phyloP scores from a whole-genome alignment of 2,329 filamentous ascomycete species.

The Rachicladosporium sp. region DNA sequence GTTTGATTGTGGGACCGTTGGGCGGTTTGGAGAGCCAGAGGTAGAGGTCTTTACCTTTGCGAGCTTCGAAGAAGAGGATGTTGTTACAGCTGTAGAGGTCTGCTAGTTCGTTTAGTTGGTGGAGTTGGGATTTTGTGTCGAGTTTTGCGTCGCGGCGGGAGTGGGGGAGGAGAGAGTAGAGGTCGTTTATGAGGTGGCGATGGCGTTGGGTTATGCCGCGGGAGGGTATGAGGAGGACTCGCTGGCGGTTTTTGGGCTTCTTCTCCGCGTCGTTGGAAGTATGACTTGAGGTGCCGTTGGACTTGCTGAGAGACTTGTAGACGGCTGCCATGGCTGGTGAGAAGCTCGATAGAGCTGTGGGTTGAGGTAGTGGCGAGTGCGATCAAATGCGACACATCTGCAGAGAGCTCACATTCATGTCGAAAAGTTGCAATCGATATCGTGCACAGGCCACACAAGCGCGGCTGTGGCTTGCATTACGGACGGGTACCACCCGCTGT shows the following conservation, averaged over 20 bases:
- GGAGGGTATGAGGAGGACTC: constrained; percentile 82
- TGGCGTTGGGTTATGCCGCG: constrained; percentile 88
- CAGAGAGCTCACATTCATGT: background rate
- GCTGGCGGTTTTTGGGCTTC: constrained; percentile 33
- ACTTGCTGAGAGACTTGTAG: constrained; percentile 42
- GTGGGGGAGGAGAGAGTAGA: constrained; percentile 80
- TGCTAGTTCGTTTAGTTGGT: constrained; percentile 63
- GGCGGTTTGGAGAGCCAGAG: constrained; percentile 86
- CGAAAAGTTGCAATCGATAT: background rate
- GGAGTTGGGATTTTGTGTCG: constrained; percentile 81
- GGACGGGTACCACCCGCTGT: too few relatives aligned
- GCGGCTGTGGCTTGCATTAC: too few relatives aligned
- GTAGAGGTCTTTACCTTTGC: constrained; percentile 90
- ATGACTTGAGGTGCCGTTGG: constrained; percentile 23
- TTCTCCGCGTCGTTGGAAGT: constrained; percentile 16
- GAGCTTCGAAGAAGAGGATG: constrained; percentile 85
- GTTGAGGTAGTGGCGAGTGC: too few relatives aligned
- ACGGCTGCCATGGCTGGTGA: constrained; percentile 38
- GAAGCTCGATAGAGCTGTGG: too few relatives aligned
- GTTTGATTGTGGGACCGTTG: constrained; percentile 62
- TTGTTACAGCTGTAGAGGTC: constrained; percentile 90
- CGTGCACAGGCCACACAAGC: too few relatives aligned
- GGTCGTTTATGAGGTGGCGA: constrained; percentile 81
- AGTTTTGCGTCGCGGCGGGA: constrained; percentile 91
- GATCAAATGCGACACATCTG: background rate